Evolutionary conservation across 1,284 basidiomycete genomes (phyloP), one percentile per base, ranked within the genome.

Genomic region (Ceratobasidium sp.): DNA sequence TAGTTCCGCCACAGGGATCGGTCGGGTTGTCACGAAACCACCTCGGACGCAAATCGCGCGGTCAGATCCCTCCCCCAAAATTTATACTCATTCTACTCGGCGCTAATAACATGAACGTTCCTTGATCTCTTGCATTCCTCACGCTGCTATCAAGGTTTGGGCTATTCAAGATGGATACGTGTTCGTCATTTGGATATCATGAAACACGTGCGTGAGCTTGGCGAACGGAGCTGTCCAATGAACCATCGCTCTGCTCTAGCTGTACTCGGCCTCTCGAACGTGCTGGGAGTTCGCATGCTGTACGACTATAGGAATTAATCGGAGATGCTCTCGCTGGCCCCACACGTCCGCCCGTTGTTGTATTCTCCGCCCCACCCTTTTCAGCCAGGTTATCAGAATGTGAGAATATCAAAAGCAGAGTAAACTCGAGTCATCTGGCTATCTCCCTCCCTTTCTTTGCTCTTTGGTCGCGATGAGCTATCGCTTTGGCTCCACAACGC

Each of bases 181-280:
- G 18, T 12, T 57, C 53, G 30, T 18, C 18, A 10, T 36, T 32
- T 57, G 30, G 32, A 18, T 32, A 18, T 34, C 16, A 26, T 39
- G 58, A 60, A 60, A 43, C 58, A 60, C 58, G 58, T 60, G 58
- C 36, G 58, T 60, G 41, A 60, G 21, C 36, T 30, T 41, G 36
- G 58, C 58, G 16, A 10, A 14, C 26, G 10, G 21, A 26, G 16
- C 43, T 60, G 58, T 26, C 58, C 58, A 60, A 60, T 60, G 36
- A 45, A 23, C 41, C 23, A 45, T 14, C 36, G n/a, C 21, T 43
- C 36, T 60, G 9, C 36, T 60, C 26, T 26, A 6, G 21, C 32
- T 57, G 4, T 3, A 26, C 32, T 57, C 14, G 32, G 6, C 8
- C 36, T 26, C 58, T 60, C 58, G 58, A 60, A 60, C 58, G 58